These are phyloP conservation scores for Pseudonectria buxi DNA, from an alignment of 2,329 filamentous ascomycete species.

Conservation along the genomic window DNA sequence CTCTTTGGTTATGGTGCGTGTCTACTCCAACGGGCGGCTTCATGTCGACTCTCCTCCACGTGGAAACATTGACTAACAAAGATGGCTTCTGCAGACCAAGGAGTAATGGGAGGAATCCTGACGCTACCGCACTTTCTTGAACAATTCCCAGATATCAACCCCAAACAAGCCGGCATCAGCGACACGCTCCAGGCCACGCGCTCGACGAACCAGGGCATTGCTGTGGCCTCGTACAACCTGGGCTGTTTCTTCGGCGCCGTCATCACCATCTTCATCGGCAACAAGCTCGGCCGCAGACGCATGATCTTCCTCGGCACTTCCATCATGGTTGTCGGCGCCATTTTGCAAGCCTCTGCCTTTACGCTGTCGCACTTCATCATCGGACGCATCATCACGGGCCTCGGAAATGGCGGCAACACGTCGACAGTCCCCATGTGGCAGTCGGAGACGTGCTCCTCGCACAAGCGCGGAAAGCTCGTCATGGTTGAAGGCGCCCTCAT, in stretches of 20 bases:
- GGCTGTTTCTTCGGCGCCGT: constrained; percentile 58
- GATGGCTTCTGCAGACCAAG: constrained; percentile 67
- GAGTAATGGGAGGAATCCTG: constrained; percentile 69
- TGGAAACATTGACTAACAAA: no score
- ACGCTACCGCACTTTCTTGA: constrained; percentile 55
- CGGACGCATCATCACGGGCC: constrained; percentile 52
- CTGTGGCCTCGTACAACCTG: constrained; percentile 51
- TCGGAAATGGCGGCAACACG: constrained; percentile 51
- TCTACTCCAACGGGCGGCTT: neutral
- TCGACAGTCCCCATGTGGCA: constrained; percentile 56
- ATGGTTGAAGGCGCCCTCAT: constrained; percentile 56
- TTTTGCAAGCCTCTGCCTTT: constrained; percentile 52
- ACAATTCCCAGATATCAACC: constrained; percentile 49
- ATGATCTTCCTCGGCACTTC: constrained; percentile 54
- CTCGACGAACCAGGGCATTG: constrained; percentile 47
- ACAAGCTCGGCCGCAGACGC: constrained; percentile 51
- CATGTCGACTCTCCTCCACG: no score
- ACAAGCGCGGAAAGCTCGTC: constrained; percentile 54
- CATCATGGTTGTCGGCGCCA: constrained; percentile 52
- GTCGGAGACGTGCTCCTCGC: constrained; percentile 49
- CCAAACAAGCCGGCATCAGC: constrained; percentile 33
- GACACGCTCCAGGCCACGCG: constrained; percentile 31
- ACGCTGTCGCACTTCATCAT: constrained; percentile 49
- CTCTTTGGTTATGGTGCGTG: constrained; percentile 49
- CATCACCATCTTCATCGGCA: constrained; percentile 59